phyloP scores from a whole-genome alignment of 1,284 basidiomycete species.

The Taiwanofungus camphoratus region DNA sequence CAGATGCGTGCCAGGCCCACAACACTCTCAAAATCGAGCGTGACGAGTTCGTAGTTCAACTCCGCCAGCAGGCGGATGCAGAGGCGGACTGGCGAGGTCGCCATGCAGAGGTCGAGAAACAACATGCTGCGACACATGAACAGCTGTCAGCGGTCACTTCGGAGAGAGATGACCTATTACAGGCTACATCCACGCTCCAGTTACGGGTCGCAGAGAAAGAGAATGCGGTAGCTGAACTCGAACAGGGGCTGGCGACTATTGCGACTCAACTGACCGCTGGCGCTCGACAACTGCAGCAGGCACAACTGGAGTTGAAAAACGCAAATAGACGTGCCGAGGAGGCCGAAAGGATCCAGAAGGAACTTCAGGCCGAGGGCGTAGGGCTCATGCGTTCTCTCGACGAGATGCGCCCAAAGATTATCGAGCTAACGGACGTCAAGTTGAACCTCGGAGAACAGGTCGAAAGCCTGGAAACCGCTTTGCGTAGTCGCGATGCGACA shows the following conservation, averaged over 20 bases:
- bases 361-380: constrained; percentile 67
- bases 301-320: constrained; percentile 54
- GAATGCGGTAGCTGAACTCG: constrained; percentile 42
- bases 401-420: constrained; percentile 80
- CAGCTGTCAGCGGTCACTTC: constrained; percentile 38
- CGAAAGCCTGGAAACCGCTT: constrained; percentile 45
- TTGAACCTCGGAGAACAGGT: constrained; percentile 60
- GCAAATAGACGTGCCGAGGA: constrained; percentile 65
- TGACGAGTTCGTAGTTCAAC: constrained; percentile 45
- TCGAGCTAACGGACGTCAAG: constrained; percentile 68
- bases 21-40: constrained; percentile 52
- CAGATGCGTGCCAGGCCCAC: constrained; percentile 49
- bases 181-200: constrained; percentile 45
- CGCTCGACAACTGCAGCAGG: constrained; percentile 52
- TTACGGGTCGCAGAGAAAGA: constrained; percentile 41
- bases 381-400: constrained; percentile 70
- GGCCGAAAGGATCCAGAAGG: constrained; percentile 63
- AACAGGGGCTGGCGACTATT: constrained; percentile 52
- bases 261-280: constrained; percentile 45
- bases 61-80: constrained; percentile 34
- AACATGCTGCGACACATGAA: constrained; percentile 35
- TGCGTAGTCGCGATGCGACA: constrained; percentile 48
- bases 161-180: constrained; percentile 41
- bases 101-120: constrained; percentile 38
- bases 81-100: constrained; percentile 43